Conservation (phyloP, 371 early-diverging fungal species). For the Vairimorpha necatrix region DNA sequence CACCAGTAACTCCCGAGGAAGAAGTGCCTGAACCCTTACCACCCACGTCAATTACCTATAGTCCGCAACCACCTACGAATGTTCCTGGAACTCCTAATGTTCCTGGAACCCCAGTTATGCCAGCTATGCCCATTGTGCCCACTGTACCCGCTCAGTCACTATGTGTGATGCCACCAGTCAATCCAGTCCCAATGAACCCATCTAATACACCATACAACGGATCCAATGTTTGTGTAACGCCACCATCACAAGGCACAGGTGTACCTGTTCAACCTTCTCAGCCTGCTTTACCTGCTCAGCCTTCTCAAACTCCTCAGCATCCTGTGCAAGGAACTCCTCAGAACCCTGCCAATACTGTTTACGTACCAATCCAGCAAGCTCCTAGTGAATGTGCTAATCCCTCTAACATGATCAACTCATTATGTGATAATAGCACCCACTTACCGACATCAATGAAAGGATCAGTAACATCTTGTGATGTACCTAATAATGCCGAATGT, state of each 20-base stretch:
- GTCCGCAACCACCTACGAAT: background rate
- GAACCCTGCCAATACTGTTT: background rate
- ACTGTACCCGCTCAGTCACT: background rate
- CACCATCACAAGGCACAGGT: background rate
- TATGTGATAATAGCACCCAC: slow-evolving; percentile 6
- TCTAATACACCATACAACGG: no score
- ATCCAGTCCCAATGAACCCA: background rate
- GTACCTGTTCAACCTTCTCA: background rate
- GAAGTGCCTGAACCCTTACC: background rate
- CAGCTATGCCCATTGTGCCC: background rate
- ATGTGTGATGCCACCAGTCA: no score
- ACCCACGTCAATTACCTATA: no score
- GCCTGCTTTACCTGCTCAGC: background rate
- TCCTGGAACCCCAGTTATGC: background rate
- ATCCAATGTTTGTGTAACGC: no score
- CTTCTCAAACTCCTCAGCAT: background rate
- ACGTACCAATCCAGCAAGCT: background rate
- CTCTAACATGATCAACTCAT: background rate
- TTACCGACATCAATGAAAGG: background rate
- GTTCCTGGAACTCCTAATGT: no score
- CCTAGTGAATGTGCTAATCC: background rate
- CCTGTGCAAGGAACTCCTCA: background rate
- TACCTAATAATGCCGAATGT: background rate
- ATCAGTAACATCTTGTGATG: background rate
- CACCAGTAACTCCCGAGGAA: background rate